Base-by-base conservation (phyloP, 352 stramenopile genomes). In the Aphanomyces euteiches region DNA sequence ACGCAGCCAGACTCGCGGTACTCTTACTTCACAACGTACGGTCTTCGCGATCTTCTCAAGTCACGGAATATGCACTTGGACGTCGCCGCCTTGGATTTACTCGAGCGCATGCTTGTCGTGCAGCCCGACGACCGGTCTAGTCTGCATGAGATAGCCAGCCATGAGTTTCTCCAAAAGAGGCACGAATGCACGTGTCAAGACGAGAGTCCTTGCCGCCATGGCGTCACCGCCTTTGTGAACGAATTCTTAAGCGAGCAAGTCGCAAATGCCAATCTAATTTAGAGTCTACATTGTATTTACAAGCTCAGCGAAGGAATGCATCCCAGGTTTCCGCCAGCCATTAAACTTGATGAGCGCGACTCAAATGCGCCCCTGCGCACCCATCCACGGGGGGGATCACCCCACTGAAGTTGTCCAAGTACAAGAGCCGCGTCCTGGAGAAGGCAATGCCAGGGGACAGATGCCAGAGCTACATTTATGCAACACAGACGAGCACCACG, bases 51-150 rank as follows among this genome's bases (percentile, higher is more conserved):
- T 7, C 34, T 61, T 7, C 6, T 61, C 19, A 17, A 7, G 34
- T 61, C 54, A 37, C 41, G 54, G 54, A 77, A 78, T 37, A 56
- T 56, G 1, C 12, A 7, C 17, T 17, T 61, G 6, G 54, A 61
- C 28, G 0, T 1, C 5, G 28, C 19, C 1, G 54, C 34, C 6
- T 45, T 61, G 19, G 54, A 61, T 37, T 39, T 61, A 17, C 54
- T 61, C 6, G 54, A 61, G n/a, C 19, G 43, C 19, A 61, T 61
- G 54, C 54, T 61, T 1, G 12, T 28, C n/a, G 13, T 61, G 54
- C 19, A 37, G 28, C 54, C 54, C 19, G n/a, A 17, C 15, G 3
- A 61, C 6, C 54, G 54, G 6, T 37, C 43, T 37, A 61, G 17
- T 10, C 19, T 61, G 15, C 15, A 7, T 12, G 28, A 61, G n/a